These are phyloP conservation scores for Solanum arcanum DNA, from an alignment of 257 asterid genomes.

Conservation along the genomic window DNA sequence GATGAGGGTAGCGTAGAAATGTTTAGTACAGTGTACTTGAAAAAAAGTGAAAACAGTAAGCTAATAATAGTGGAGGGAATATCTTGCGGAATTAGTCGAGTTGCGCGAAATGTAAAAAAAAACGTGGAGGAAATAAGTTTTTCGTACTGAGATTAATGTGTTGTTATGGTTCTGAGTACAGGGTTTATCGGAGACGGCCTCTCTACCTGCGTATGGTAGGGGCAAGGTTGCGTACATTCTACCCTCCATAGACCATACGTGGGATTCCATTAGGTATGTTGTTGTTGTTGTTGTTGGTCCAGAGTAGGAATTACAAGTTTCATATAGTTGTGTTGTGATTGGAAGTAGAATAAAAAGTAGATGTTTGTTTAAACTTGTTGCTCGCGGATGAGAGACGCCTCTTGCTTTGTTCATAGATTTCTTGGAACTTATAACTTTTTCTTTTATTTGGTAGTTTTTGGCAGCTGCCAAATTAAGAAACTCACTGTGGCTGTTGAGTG, in stretches of 20 bases:
- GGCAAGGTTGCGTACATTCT: neutral
- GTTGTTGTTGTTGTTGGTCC: neutral
- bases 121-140: neutral
- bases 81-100: neutral
- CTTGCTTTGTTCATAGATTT: neutral
- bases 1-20: neutral
- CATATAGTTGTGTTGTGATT: neutral
- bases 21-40: neutral
- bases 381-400: neutral
- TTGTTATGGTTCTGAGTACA: neutral
- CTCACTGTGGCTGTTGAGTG: neutral
- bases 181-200: neutral
- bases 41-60: neutral
- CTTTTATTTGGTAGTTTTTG: neutral
- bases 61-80: neutral
- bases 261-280: neutral
- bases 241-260: neutral
- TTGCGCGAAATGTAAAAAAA: neutral
- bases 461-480: neutral
- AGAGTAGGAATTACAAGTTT: neutral
- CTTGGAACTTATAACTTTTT: neutral
- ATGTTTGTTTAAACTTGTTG: neutral
- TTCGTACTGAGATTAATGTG: neutral
- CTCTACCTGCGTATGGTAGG: neutral
- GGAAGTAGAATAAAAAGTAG: neutral